These are phyloP conservation scores for Pestalotiopsis sp. DNA, from an alignment of 2,329 filamentous ascomycete genomes.

Conservation along the genomic window DNA sequence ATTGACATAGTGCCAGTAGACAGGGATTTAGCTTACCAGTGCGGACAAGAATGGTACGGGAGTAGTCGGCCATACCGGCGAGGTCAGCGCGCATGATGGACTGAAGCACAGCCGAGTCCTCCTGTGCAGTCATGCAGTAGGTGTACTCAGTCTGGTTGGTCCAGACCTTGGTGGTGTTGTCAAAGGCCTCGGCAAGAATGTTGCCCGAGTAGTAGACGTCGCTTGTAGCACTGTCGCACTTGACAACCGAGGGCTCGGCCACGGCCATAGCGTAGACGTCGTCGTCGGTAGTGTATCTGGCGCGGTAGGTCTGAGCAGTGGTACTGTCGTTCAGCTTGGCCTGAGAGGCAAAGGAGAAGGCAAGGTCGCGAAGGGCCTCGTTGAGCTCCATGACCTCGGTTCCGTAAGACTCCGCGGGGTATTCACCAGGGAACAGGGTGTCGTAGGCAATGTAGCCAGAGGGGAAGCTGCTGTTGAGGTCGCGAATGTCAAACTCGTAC, in stretches of 20 bases:
- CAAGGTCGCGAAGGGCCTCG: slow-evolving; percentile 55
- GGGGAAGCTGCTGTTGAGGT: slow-evolving; percentile 65
- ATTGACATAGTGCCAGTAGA: neutral
- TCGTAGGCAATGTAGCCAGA: slow-evolving; percentile 73
- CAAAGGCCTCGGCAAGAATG: slow-evolving; percentile 64
- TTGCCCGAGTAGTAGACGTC: slow-evolving; percentile 73
- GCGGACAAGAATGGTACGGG: slow-evolving; percentile 68
- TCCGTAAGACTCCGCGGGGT: slow-evolving; percentile 64
- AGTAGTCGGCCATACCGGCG: slow-evolving; percentile 64
- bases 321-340: slow-evolving; percentile 56
- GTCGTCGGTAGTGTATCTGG: slow-evolving; percentile 49
- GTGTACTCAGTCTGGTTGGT: slow-evolving; percentile 65
- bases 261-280: slow-evolving; percentile 44
- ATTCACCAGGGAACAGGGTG: slow-evolving; percentile 53
- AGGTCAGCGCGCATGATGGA: slow-evolving; percentile 63
- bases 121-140: slow-evolving; percentile 74
- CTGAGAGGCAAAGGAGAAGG: slow-evolving; percentile 50
- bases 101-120: slow-evolving; percentile 72
- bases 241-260: slow-evolving; percentile 55
- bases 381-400: slow-evolving; percentile 73
- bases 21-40: slow-evolving; percentile 42
- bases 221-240: slow-evolving; percentile 70
- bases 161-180: slow-evolving; percentile 53
- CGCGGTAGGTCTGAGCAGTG: slow-evolving; percentile 55
- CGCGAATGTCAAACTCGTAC: slow-evolving; percentile 73